These are phyloP conservation scores for Starmerella sirachaensis DNA, from an alignment of 805 yeast genomes.

Conservation along the genomic window DNA sequence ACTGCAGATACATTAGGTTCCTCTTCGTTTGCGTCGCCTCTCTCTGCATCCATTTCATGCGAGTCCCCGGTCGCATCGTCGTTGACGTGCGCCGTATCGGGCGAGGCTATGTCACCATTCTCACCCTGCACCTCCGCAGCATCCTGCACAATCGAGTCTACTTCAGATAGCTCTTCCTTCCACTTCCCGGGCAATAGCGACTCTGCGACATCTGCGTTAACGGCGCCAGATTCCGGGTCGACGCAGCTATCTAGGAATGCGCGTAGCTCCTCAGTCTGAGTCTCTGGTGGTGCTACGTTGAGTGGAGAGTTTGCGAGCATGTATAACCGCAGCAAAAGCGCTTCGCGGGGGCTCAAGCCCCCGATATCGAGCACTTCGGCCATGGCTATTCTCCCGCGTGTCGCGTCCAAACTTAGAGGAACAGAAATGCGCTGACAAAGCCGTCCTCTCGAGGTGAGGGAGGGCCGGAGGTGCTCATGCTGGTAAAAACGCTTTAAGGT, in stretches of 20 bases:
- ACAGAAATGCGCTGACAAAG: no score
- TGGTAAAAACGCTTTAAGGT: no score
- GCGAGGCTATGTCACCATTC: not conserved
- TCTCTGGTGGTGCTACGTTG: not conserved
- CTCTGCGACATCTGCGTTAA: conserved; percentile 8
- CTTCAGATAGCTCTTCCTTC: conserved; percentile 2
- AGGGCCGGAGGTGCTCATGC: no score
- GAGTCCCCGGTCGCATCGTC: not conserved
- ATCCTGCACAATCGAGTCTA: not conserved
- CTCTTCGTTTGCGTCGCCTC: not conserved
- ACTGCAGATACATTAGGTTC: no score
- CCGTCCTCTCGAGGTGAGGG: no score
- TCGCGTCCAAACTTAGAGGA: no score
- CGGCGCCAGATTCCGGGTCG: conserved; percentile 4
- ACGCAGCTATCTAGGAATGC: conserved; percentile 8
- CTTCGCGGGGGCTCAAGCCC: conserved; percentile 12
- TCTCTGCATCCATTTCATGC: not conserved
- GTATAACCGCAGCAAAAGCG: conserved; percentile 16
- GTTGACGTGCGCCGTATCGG: not conserved
- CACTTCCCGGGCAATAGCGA: conserved; percentile 10
- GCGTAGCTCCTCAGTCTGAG: conserved; percentile 7
- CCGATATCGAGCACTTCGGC: not conserved
- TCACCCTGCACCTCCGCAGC: not conserved
- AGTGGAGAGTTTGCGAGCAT: conserved; percentile 14
- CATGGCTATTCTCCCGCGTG: not conserved